These are phyloP conservation scores for Phytophthora foliorum DNA, from an alignment of 352 stramenopile genomes.

Conservation along the genomic window DNA sequence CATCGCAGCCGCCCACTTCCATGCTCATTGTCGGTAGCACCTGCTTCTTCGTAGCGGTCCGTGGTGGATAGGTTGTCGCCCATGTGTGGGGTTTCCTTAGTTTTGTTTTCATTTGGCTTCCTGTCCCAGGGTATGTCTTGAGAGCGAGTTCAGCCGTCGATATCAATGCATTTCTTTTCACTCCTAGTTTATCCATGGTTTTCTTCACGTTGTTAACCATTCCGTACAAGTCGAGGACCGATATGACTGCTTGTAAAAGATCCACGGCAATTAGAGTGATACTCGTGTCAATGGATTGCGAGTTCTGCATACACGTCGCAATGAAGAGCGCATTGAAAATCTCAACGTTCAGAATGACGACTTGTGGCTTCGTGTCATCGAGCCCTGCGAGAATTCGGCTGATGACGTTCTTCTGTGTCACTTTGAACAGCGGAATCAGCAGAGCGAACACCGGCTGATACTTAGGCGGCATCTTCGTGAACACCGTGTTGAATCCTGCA, in stretches of 20 bases:
- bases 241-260: constrained; percentile 21
- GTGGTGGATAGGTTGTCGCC: neutral
- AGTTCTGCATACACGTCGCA: constrained; percentile 29
- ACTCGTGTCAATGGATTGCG: constrained; percentile 25
- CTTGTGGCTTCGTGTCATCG: constrained; percentile 31
- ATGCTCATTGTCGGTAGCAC: constrained; percentile 25
- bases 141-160: constrained; percentile 7
- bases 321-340: constrained; percentile 44
- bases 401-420: constrained; percentile 46
- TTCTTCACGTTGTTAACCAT: constrained; percentile 24
- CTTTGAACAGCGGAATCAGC: constrained; percentile 49
- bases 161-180: constrained; percentile 14
- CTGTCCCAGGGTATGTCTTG: neutral
- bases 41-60: constrained; percentile 12
- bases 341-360: constrained; percentile 39
- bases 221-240: constrained; percentile 22
- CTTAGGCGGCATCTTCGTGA: constrained; percentile 15
- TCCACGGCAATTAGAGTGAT: constrained; percentile 32
- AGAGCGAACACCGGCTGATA: constrained; percentile 47
- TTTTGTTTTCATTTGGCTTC: neutral
- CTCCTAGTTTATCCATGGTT: constrained; percentile 13
- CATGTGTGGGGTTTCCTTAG: neutral
- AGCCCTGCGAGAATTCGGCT: constrained; percentile 22
- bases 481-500: constrained; percentile 16
- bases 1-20: constrained; percentile 1